phyloP scores from a whole-genome alignment of 495 filamentous ascomycete species.

The Hapsidospora chrysogenum region DNA sequence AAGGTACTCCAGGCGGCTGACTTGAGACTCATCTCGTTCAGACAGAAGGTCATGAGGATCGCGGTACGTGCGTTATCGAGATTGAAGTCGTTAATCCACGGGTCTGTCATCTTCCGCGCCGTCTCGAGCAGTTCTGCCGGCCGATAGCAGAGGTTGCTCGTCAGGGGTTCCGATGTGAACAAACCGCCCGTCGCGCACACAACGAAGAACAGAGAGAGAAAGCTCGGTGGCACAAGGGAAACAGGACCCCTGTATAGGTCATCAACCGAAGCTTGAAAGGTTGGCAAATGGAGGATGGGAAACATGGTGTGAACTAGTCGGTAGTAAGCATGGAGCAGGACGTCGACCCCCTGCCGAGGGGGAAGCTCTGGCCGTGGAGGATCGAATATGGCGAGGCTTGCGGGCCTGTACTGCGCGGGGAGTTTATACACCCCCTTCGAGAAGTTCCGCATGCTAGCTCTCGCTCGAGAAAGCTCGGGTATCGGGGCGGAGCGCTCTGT shows the following conservation, averaged over 20 bases:
- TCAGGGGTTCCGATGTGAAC: constrained; percentile 41
- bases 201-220: constrained; percentile 70
- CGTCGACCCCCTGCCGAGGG: constrained; percentile 51
- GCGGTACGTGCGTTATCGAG: constrained; percentile 63
- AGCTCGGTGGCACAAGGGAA: constrained; percentile 27
- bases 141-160: constrained; percentile 33
- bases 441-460: constrained; percentile 56
- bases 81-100: constrained; percentile 69
- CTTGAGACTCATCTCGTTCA: constrained; percentile 76
- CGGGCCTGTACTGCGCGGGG: constrained; percentile 49
- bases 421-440: constrained; percentile 68
- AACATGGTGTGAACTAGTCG: constrained; percentile 58
- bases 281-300: constrained; percentile 83
- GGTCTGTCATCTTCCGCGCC: constrained; percentile 52
- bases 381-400: constrained; percentile 29
- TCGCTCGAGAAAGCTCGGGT: constrained; percentile 54
- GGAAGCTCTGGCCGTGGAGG: constrained; percentile 50
- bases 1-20: constrained; percentile 86
- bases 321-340: constrained; percentile 62
- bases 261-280: constrained; percentile 61
- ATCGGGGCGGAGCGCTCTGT: constrained; percentile 39
- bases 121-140: constrained; percentile 58
- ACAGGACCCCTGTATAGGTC: constrained; percentile 44
- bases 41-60: constrained; percentile 60
- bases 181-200: constrained; percentile 73